These are phyloP conservation scores for Paspalum vaginatum DNA, from an alignment of 176 grass and related monocot species.

Conservation along the genomic window DNA sequence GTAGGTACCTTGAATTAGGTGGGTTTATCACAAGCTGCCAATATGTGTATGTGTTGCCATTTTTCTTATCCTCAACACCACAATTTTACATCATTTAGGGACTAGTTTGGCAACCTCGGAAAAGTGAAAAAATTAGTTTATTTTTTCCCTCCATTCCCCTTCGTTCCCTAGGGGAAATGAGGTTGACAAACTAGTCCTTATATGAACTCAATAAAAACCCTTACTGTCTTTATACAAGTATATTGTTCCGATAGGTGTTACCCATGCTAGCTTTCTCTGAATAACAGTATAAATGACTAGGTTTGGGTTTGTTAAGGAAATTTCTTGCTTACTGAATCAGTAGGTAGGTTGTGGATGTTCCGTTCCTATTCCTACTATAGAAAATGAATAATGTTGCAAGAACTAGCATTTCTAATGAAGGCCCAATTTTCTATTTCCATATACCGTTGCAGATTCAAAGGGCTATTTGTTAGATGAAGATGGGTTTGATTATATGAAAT, in stretches of 20 bases:
- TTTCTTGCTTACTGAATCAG: constrained; percentile 19
- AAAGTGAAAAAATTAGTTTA: too few species aligned
- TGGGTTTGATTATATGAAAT: constrained; percentile 97
- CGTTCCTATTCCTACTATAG: not conserved
- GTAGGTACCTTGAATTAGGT: constrained; percentile 14
- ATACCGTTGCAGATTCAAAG: constrained; percentile 78
- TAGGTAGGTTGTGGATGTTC: not conserved
- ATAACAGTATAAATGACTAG: not conserved
- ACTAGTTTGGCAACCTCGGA: too few species aligned
- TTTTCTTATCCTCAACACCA: not conserved
- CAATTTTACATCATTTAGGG: too few species aligned
- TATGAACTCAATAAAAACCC: constrained; percentile 6
- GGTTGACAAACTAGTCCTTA: too few species aligned
- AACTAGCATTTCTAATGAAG: constrained; percentile 22
- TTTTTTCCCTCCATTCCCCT: too few species aligned
- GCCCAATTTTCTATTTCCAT: not conserved
- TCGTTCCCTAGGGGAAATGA: too few species aligned
- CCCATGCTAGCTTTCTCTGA: not conserved
- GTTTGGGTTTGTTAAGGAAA: constrained; percentile 1
- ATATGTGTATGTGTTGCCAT: not conserved
- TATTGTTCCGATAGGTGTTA: constrained; percentile 9
- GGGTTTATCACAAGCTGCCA: not conserved
- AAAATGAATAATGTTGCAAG: not conserved
- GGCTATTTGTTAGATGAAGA: constrained; percentile 93
- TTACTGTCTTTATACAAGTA: not conserved